Evolutionary conservation across 495 filamentous ascomycete genomes (phyloP), one percentile per base, ranked within the genome.

Genomic region (Aspergillus taichungensis): DNA sequence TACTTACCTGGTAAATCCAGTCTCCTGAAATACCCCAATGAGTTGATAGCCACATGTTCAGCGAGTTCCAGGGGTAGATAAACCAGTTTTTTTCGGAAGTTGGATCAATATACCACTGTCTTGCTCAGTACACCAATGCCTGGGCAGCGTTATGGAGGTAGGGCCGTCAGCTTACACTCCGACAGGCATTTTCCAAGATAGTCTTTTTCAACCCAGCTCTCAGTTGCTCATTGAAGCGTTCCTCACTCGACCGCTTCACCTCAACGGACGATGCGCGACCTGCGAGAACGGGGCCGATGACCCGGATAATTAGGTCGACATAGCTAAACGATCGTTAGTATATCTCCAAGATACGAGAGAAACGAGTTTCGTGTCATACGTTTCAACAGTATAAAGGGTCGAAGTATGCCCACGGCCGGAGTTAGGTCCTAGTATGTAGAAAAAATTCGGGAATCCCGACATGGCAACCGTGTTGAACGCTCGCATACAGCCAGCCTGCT

Each of bases 391-490:
- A 24, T 24, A 24, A 24, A 24, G 1, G 1, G 18, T 24, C 18
- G 39, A 49, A 3, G 41, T 54, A 35, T 54, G 41, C n/a, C 38
- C 46, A 24, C 51, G 46, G 7, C 51, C 51, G 6, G 37, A 54
- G 28, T 55, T 55, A 6, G 52, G 52, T 13, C 50, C 50, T n/a
- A 47, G 14, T 9, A 52, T 38, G 18, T 47, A 47, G 41, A 52
- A 52, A 12, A 52, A 55, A 28, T 52, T 52, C 6, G 53, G 53
- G 13, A 55, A 55, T 34, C 34, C 49, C 42, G 42, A 39, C 52
- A 55, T 55, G 13, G 27, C 52, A 34, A 50, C 42, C 8, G 43
- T 37, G 13, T 51, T 46, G 33, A 44, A 55, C 29, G 47, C 42
- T 13, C 37, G 41, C 13, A 42, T 47, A 28, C 42, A 36, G 30